These are phyloP conservation scores for Hyaloperonospora arabidopsidis DNA, from an alignment of 352 stramenopile genomes.

Conservation along the genomic window DNA sequence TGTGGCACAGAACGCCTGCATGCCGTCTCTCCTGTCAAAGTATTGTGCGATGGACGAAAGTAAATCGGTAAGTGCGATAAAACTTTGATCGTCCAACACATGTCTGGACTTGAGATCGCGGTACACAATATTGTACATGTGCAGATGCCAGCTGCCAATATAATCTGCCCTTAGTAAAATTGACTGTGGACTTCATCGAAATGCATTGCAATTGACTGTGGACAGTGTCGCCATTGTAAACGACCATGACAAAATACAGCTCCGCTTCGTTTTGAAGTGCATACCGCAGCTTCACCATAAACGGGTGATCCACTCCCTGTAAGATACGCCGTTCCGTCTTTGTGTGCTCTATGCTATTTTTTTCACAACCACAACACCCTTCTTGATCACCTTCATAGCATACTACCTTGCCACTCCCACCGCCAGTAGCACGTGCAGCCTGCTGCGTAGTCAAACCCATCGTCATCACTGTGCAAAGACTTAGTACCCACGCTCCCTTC, in stretches of 20 bases:
- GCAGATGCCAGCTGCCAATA: conserved; percentile 72
- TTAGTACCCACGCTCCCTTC: conserved; percentile 29
- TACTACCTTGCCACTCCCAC: conserved; percentile 54
- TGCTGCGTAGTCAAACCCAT: conserved; percentile 35
- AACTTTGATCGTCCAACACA: conserved; percentile 77
- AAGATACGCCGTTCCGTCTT: conserved; percentile 87
- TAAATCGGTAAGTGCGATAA: conserved; percentile 87
- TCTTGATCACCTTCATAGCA: conserved; percentile 91
- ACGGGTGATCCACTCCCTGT: conserved; percentile 77
- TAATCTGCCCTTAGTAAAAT: conserved; percentile 79
- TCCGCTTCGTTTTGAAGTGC: conserved; percentile 80
- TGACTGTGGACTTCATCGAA: conserved; percentile 59
- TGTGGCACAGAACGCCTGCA: conserved; percentile 78
- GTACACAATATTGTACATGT: conserved; percentile 83
- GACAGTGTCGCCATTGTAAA: conserved; percentile 80
- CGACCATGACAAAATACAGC: conserved; percentile 87
- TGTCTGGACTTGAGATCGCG: conserved; percentile 84
- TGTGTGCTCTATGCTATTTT: conserved; percentile 88
- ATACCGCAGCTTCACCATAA: conserved; percentile 81
- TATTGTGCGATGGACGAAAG: conserved; percentile 79
- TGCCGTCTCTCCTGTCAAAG: conserved; percentile 66
- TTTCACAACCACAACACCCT: conserved; percentile 77
- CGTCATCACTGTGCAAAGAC: conserved; percentile 28
- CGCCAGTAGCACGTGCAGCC: conserved; percentile 23
- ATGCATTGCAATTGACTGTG: conserved; percentile 70